Percentiles rank a stretch among this genome's conserved stretches.
Conservation (phyloP, 1,284 basidiomycete species). For the Leccinum laetum region DNA sequence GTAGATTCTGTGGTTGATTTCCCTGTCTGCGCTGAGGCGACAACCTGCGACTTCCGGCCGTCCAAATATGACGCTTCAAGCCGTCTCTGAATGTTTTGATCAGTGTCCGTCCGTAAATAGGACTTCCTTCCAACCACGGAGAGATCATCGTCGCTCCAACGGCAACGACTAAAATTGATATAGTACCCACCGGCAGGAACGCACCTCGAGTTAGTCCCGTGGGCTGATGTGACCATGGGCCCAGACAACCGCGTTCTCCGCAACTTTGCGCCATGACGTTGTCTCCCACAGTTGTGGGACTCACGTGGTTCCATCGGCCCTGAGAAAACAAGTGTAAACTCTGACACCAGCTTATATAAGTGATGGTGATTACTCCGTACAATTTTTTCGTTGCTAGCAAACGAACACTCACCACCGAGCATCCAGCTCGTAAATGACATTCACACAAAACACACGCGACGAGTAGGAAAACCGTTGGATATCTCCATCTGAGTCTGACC, state of each 20-base stretch:
- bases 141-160: too few relatives aligned
- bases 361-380: background rate
- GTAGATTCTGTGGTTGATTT: background rate
- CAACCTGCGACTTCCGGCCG: background rate
- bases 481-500: conserved; percentile 4
- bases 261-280: too few relatives aligned
- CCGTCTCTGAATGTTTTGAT: background rate
- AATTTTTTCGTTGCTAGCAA: conserved; percentile 8
- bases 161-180: too few relatives aligned
- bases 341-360: conserved; percentile 17
- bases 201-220: too few relatives aligned
- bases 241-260: too few relatives aligned
- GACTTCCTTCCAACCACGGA: background rate
- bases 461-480: conserved; percentile 50
- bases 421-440: conserved; percentile 68
- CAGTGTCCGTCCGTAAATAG: background rate
- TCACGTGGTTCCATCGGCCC: background rate
- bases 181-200: too few relatives aligned
- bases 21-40: background rate
- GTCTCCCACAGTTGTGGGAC: background rate
- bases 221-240: too few relatives aligned
- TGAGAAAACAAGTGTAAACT: conserved; percentile 13
- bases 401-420: conserved; percentile 17
- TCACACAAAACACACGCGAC: conserved; percentile 83
- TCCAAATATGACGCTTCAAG: conserved; percentile 2